phyloP scores from a whole-genome alignment of 148 eudicot genomes.

The Chenopodium suecicum region DNA sequence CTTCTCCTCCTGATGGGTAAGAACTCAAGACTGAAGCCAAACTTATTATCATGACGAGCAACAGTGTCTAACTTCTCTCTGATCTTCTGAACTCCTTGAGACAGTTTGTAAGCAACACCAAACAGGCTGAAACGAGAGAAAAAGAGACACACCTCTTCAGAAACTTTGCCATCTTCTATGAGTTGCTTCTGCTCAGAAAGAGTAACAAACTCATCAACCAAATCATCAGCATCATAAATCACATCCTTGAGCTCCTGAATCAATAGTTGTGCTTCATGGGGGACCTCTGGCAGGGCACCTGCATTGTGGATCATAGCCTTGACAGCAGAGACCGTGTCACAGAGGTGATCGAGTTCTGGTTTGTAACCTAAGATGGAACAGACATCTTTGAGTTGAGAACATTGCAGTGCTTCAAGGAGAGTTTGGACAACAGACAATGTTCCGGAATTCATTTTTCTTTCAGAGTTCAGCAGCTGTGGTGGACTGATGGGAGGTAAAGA shows the following conservation, averaged over 20 bases:
- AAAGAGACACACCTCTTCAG: conserved; percentile 23
- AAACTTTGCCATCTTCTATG: not conserved
- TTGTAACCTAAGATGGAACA: conserved; percentile 23
- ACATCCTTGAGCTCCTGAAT: conserved; percentile 22
- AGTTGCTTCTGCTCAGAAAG: conserved; percentile 13
- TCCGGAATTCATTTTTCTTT: conserved; percentile 13
- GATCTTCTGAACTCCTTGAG: conserved; percentile 9
- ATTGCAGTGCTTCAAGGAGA: conserved; percentile 10
- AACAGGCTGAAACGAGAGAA: conserved; percentile 13
- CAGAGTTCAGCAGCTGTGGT: not conserved
- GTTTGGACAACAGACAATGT: conserved; percentile 15
- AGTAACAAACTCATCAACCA: conserved; percentile 31
- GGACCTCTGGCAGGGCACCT: conserved; percentile 17
- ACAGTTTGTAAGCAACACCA: conserved; percentile 1
- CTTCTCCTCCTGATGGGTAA: not conserved
- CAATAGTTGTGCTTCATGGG: conserved; percentile 19
- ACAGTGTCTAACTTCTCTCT: not conserved
- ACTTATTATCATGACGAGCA: conserved; percentile 7
- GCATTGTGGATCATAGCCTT: conserved; percentile 26
- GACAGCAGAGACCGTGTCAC: conserved; percentile 23
- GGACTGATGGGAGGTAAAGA: not conserved
- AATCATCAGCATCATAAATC: conserved; percentile 26
- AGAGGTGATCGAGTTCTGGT: conserved; percentile 22
- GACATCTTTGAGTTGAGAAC: conserved; percentile 21
- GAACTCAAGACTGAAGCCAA: conserved; percentile 2